Percentiles rank a stretch among this genome's conserved stretches.
Conservation (phyloP, 768 basidiomycete genomes). For the Russula compacta region DNA sequence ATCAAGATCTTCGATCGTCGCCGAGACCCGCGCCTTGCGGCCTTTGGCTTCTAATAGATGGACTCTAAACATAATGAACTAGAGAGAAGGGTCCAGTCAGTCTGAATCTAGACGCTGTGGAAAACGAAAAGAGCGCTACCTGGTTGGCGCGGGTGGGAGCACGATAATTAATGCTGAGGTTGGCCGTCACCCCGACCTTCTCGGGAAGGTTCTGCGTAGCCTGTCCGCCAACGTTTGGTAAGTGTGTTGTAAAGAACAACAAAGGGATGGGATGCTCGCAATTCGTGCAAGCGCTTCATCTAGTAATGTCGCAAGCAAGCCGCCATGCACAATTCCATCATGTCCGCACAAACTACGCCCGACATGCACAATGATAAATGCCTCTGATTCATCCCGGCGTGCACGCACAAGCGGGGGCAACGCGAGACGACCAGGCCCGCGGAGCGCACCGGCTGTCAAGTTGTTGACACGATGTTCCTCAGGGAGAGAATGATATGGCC, state of each 20-base stretch:
- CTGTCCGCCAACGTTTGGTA: slow-evolving; percentile 31
- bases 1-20: slow-evolving; percentile 67
- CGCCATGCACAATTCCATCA: slow-evolving; percentile 93
- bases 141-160: slow-evolving; percentile 88
- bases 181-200: slow-evolving; percentile 89
- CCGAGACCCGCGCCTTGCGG: slow-evolving; percentile 66
- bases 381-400: slow-evolving; percentile 67
- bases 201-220: slow-evolving; percentile 81
- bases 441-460: slow-evolving; percentile 75
- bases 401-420: slow-evolving; percentile 69
- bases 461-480: slow-evolving; percentile 72
- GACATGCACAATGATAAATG: slow-evolving; percentile 64
- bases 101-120: not conserved
- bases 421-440: slow-evolving; percentile 82
- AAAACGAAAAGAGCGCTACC: slow-evolving; percentile 30
- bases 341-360: slow-evolving; percentile 86
- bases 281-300: slow-evolving; percentile 80
- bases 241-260: not conserved
- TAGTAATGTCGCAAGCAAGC: slow-evolving; percentile 79
- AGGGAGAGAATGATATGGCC: slow-evolving; percentile 64
- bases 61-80: slow-evolving; percentile 82
- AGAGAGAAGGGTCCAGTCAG: slow-evolving; percentile 7
- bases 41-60: slow-evolving; percentile 59
- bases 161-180: slow-evolving; percentile 68
- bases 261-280: slow-evolving; percentile 36